Base-by-base conservation (phyloP, 768 basidiomycete species). In the Pisolithus microcarpus region DNA sequence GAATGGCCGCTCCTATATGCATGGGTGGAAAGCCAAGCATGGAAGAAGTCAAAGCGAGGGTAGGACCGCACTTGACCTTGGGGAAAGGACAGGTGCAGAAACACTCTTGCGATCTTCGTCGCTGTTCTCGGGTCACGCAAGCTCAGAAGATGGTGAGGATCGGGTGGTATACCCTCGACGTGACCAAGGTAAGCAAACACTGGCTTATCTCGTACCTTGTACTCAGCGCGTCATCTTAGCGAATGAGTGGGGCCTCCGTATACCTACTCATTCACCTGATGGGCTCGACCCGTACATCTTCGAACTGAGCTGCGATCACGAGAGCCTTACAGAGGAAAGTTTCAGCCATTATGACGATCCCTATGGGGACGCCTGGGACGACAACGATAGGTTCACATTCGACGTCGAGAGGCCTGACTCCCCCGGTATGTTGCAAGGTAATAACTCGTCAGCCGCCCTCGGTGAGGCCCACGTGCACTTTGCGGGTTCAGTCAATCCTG, bases 11-110 rank as follows among this genome's bases (percentile, higher is more conserved):
- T 50, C 53, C 23, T 50, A 34, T 37, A 38, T 16, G 11, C 37
- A 46, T 24, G 38, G 24, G 18, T 34, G 16, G 36, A 36, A 51
- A 23, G 52, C 34, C 4, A 75, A 75, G 68, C 70, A 84, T 52
- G 71, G 80, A 16, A 73, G 68, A 34, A 70, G 73, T 9, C 64
- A 67, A 54, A 67, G 71, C 38, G 74, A 80, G 63, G 68, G 70
- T 24, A 69, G 73, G 46, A 65, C 74, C 34, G 65, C 71, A 13
- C 64, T 70, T 21, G 70, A 74, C 49, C 65, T 72, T 16, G 64
- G 58, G 16, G 51, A 61, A 31, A 59, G 62, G 36, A 52, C 13
- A 38, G 66, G 61, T 50, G 40, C 54, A 18, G 66, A 61, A n/a
- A 51, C 52, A 52, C 56, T 40, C 23, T 57, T 55, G 64, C 69